Percentiles rank a stretch among this genome's conserved stretches.
Conservation (phyloP, 805 yeast species). For the Pichia heedii region DNA sequence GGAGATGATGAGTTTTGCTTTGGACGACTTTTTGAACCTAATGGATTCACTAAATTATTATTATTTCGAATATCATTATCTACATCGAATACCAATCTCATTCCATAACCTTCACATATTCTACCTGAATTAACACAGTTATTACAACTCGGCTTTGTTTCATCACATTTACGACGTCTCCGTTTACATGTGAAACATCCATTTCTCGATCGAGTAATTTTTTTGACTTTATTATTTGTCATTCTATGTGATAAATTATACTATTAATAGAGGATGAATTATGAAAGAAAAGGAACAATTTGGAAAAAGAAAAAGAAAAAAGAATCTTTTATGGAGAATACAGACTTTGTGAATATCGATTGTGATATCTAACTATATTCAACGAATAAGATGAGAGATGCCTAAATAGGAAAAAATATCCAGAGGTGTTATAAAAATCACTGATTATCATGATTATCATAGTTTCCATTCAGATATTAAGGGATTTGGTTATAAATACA, state of each 20-base stretch:
- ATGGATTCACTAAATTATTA: constrained; percentile 12
- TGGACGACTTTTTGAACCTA: constrained; percentile 39
- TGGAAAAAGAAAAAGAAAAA: too few relatives aligned
- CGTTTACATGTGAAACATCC: constrained; percentile 53
- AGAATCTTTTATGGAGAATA: too few relatives aligned
- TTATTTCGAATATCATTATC: constrained; percentile 33
- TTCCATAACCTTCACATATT: constrained; percentile 42
- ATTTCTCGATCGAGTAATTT: constrained; percentile 42
- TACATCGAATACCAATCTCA: constrained; percentile 41
- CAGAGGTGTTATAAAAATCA: too few relatives aligned
- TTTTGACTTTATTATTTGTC: constrained; percentile 10
- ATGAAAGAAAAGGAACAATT: too few relatives aligned
- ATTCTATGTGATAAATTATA: too few relatives aligned
- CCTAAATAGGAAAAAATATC: not conserved
- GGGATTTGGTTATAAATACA: not conserved
- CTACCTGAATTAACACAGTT: constrained; percentile 39
- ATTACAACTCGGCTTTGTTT: constrained; percentile 40
- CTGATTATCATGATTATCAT: too few relatives aligned
- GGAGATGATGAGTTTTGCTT: constrained; percentile 10
- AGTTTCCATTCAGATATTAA: too few relatives aligned
- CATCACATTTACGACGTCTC: constrained; percentile 49
- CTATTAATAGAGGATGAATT: too few relatives aligned
- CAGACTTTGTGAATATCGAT: too few relatives aligned
- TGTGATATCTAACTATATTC: too few relatives aligned
- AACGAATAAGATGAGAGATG: too few relatives aligned